Evolutionary conservation across 495 filamentous ascomycete genomes (phyloP), one percentile per base, ranked within the genome.

Genomic region (Pseudotulostoma volvatum): DNA sequence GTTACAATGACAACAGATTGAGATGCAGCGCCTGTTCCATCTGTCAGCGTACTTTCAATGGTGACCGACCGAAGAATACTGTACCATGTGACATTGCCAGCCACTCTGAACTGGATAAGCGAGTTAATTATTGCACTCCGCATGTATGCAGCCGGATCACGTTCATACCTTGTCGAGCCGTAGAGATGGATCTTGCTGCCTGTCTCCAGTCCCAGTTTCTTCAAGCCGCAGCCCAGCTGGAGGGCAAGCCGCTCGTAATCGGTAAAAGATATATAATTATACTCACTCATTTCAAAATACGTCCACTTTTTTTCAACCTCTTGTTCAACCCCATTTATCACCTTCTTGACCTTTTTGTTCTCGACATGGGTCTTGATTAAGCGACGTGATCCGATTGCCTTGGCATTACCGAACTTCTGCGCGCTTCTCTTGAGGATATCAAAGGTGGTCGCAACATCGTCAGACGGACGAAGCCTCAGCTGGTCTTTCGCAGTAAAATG

Each of bases 291-390:
- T 64, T 97, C 90, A 57, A 87, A 95, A 63, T 83, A 97, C 36
- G 76, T 80, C 90, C 90, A 97, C 44, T 83, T 71, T 77, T 97
- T 97, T 54, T 93, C 81, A 16, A 93, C 77, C 64, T 94, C 79
- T 49, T 70, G 57, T 61, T 94, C 83, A 48, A 81, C 72, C 31
- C 90, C 90, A 57, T 97, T 85, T 13, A 96, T 70, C 42, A 87
- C 68, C 71, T 93, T 97, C 78, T 93, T 95, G 51, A 97, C 63
- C 72, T 90, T 94, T 71, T 93, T 96, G 46, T 76, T 82, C 64
- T 97, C 90, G 39, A 78, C 67, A 56, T 97, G 90, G 4, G 76
- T 81, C 53, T 81, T 76, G 57, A 97, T 64, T 39, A 95, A 66
- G 53, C 74, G 75, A 41, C 90, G 77, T 37, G 69, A 77, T 43